Conservation (phyloP, 2,329 filamentous ascomycete genomes). For the Coniochaeta sp. region DNA sequence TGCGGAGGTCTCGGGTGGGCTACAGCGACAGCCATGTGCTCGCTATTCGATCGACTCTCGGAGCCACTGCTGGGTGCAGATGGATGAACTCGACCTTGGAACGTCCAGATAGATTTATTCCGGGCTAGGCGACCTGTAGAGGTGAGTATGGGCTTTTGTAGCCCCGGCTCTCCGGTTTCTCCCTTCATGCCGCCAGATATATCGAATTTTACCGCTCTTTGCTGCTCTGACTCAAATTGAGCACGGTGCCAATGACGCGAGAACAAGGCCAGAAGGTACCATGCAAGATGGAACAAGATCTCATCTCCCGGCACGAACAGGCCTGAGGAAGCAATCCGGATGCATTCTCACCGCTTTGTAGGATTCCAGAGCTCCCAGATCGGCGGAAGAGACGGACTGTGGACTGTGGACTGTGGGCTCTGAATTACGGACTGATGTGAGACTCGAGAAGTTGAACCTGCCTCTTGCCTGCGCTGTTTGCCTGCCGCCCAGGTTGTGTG, state of each 20-base stretch:
- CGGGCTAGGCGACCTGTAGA: not conserved
- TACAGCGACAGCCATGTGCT: conserved; percentile 13
- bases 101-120: conserved; percentile 15
- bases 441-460: not conserved
- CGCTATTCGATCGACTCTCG: not conserved
- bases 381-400: too few species aligned
- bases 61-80: conserved; percentile 1
- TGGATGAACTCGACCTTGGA: conserved; percentile 10
- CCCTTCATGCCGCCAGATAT: not conserved
- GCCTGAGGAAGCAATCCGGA: conserved; percentile 1
- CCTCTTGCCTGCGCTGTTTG: not conserved
- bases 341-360: conserved; percentile 1
- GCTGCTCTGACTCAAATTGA: not conserved
- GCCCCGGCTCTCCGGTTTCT: not conserved
- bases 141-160: conserved; percentile 1
- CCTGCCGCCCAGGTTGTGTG: not conserved
- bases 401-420: not conserved
- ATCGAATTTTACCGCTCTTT: not conserved
- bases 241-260: conserved; percentile 3
- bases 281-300: not conserved
- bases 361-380: not conserved
- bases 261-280: not conserved
- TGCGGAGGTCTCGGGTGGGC: not conserved
- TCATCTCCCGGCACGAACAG: conserved; percentile 1
- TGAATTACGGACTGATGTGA: not conserved